Conservation (phyloP, 805 yeast genomes). For the Saccharomycopsis fibuligera region DNA sequence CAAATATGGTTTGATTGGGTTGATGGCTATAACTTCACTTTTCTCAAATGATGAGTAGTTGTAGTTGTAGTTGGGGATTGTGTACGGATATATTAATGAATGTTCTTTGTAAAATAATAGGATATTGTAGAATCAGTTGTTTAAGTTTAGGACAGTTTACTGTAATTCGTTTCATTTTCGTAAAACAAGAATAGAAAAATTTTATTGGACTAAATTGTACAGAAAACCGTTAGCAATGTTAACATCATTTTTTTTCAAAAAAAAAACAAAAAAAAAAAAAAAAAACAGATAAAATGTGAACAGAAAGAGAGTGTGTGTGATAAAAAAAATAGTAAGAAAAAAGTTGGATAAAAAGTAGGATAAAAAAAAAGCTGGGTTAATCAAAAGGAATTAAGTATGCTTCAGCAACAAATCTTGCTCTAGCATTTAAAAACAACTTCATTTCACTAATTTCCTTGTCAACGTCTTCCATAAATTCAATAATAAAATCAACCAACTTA, state of each 20-base stretch:
- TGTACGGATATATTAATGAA: too few species aligned
- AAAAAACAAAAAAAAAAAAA: too few species aligned
- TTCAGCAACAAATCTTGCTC: slow-evolving; percentile 97
- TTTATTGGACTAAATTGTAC: too few species aligned
- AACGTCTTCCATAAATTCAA: slow-evolving; percentile 98
- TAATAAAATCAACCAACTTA: slow-evolving; percentile 91
- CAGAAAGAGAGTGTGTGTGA: background rate
- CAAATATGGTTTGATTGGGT: slow-evolving; percentile 69
- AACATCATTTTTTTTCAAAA: too few species aligned
- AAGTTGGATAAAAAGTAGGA: background rate
- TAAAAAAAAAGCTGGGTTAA: slow-evolving; percentile 26
- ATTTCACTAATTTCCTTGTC: slow-evolving; percentile 98
- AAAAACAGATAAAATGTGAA: background rate
- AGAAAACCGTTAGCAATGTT: too few species aligned
- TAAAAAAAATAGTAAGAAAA: background rate
- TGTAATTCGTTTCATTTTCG: too few species aligned
- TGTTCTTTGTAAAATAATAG: too few species aligned
- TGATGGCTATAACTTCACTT: slow-evolving; percentile 65
- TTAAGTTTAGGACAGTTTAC: too few species aligned
- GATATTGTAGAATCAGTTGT: too few species aligned
- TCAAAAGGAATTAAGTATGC: slow-evolving; percentile 89
- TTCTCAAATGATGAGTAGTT: slow-evolving; percentile 44
- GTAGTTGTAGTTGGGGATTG: too few species aligned
- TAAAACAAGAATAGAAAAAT: too few species aligned
- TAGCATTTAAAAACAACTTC: slow-evolving; percentile 92